Evolutionary conservation across 306 rosid genomes (phyloP).

Genomic region (Trifolium subterraneum): DNA sequence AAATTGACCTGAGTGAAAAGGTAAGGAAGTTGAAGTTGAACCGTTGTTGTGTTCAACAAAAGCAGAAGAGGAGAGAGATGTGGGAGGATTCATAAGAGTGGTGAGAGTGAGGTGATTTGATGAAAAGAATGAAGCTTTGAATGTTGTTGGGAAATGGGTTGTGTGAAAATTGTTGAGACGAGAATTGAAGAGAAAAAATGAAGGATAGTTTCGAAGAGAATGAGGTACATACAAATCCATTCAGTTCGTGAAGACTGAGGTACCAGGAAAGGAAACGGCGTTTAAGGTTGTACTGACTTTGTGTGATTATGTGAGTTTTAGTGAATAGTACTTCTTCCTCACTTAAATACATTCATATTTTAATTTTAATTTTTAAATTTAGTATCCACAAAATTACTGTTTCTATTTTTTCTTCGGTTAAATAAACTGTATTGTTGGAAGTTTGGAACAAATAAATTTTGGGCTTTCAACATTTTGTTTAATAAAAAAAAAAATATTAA

Average conservation of each 20-base stretch:
- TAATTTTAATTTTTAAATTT: too few relatives aligned
- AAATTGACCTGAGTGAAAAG: constrained; percentile 45
- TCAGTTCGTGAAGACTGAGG: not conserved
- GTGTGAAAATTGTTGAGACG: not conserved
- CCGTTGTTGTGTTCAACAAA: constrained; percentile 48
- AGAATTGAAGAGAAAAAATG: constrained; percentile 14
- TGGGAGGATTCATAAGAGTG: constrained; percentile 43
- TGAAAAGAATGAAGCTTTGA: constrained; percentile 35
- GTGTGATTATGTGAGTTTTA: too few relatives aligned
- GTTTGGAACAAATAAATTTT: too few relatives aligned
- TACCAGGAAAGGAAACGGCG: constrained; percentile 11
- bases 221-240: constrained; percentile 15
- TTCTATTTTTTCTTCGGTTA: too few relatives aligned
- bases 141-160: not conserved
- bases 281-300: too few relatives aligned
- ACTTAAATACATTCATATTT: too few relatives aligned
- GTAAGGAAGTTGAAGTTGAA: constrained; percentile 47
- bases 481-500: too few relatives aligned
- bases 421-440: too few relatives aligned
- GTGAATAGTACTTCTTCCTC: too few relatives aligned
- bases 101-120: constrained; percentile 35
- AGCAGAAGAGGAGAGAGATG: constrained; percentile 46
- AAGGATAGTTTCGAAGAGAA: constrained; percentile 10
- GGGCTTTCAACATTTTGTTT: too few relatives aligned
- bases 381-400: too few relatives aligned